These are phyloP conservation scores for Fusarium humuli DNA, from an alignment of 2,329 filamentous ascomycete species.

Conservation along the genomic window DNA sequence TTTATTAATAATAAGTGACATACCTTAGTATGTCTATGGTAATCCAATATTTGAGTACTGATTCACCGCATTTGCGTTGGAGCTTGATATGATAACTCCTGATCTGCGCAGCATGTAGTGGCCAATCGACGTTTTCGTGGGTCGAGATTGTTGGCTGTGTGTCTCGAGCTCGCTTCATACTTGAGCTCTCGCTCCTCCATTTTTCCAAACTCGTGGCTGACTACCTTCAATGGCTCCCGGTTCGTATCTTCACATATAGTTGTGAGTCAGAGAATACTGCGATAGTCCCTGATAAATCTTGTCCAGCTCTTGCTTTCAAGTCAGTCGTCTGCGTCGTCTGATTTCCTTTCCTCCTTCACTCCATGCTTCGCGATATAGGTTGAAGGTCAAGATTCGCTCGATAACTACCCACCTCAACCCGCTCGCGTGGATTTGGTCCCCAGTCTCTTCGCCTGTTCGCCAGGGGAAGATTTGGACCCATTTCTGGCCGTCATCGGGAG, in stretches of 20 bases:
- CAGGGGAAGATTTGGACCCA: constrained; percentile 53
- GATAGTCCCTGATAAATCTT: background rate
- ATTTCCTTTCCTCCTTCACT: constrained; percentile 46
- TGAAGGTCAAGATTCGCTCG: constrained; percentile 54
- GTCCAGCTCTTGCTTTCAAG: background rate
- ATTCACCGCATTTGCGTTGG: background rate
- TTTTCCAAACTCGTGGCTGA: background rate
- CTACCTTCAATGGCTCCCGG: background rate
- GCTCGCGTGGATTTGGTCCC: constrained; percentile 47
- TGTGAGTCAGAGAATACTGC: background rate
- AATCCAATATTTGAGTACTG: background rate
- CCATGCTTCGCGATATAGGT: constrained; percentile 52
- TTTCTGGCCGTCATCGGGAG: constrained; percentile 38
- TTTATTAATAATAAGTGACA: background rate
- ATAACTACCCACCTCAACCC: constrained; percentile 55
- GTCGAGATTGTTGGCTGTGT: background rate
- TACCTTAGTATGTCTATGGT: background rate
- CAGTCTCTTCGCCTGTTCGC: constrained; percentile 45
- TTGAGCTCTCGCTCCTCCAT: background rate
- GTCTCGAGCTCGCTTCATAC: background rate
- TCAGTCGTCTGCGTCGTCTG: constrained; percentile 25
- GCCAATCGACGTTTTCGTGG: background rate
- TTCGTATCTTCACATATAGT: background rate
- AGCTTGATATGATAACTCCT: background rate
- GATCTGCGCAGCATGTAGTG: background rate